Conservation (phyloP, 768 basidiomycete species). For the Vararia minispora region DNA sequence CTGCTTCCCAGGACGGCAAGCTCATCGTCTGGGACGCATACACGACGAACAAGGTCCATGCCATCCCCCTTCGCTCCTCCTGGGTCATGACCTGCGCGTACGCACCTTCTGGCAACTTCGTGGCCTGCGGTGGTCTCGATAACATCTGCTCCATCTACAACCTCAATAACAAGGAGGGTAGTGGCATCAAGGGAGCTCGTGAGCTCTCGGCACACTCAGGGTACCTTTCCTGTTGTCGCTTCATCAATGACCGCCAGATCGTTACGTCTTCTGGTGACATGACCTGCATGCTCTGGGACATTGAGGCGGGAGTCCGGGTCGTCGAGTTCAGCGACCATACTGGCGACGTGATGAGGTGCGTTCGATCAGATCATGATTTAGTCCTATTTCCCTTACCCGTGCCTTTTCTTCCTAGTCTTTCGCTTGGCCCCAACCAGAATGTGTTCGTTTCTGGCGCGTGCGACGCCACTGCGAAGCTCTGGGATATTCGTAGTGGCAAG, state of each 20-base stretch:
- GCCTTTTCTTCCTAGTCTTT: slow-evolving; percentile 55
- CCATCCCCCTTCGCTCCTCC: slow-evolving; percentile 92
- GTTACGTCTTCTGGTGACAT: slow-evolving; percentile 97
- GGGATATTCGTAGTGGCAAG: slow-evolving; percentile 97
- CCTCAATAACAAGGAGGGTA: slow-evolving; percentile 69
- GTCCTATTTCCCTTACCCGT: slow-evolving; percentile 9
- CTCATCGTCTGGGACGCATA: slow-evolving; percentile 99
- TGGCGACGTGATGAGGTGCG: slow-evolving; percentile 97
- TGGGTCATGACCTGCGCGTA: slow-evolving; percentile 99
- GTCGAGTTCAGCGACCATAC: slow-evolving; percentile 99
- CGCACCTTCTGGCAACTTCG: slow-evolving; percentile 92
- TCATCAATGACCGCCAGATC: slow-evolving; percentile 98
- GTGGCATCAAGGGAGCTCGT: slow-evolving; percentile 76
- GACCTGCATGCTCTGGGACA: slow-evolving; percentile 99
- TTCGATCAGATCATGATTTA: slow-evolving; percentile 1
- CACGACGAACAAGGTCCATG: slow-evolving; percentile 99
- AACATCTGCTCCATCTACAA: slow-evolving; percentile 99
- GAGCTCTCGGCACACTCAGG: slow-evolving; percentile 97
- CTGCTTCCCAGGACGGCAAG: slow-evolving; percentile 99
- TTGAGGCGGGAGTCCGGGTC: slow-evolving; percentile 94
- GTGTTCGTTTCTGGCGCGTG: slow-evolving; percentile 99
- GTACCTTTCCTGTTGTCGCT: slow-evolving; percentile 96
- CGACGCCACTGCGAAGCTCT: slow-evolving; percentile 96
- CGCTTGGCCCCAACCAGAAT: slow-evolving; percentile 87
- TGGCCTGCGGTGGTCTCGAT: slow-evolving; percentile 97